Evolutionary conservation across 805 yeast genomes (phyloP), one percentile per base, ranked within the genome.

Genomic region (Teunomyces funiuensis): DNA sequence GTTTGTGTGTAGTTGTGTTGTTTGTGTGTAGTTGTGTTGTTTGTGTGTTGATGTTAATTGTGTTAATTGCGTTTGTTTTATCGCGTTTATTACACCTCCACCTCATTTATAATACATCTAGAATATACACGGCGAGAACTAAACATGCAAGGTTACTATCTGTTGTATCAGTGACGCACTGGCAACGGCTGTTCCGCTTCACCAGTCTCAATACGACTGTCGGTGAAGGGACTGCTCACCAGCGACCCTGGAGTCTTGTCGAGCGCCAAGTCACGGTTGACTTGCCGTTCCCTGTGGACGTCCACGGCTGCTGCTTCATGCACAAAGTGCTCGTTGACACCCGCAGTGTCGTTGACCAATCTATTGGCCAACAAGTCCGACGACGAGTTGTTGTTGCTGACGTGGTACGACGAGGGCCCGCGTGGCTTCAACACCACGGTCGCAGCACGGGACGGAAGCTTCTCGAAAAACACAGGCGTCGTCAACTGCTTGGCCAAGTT

Each of bases 401-500:
- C 19, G 7, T 33, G 36, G n/a, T 28, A 29, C 16, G 42, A 17
- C 13, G 38, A 8, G 2, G 19, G 27, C 23, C 30, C 33, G 14
- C 55, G 42, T 9, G 50, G 54, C 40, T 52, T 54, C 45, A 47
- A 45, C 17, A 37, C 42, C 25, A 58, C 53, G 19, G 64, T 57
- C 22, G 59, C 52, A 13, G 63, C 61, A 20, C 66, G 54, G 11
- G 67, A 54, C 11, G 73, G 75, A 39, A 65, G 49, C 45, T 67
- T 69, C 37, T 65, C 73, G 40, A 65, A 65, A 36, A 65, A 59
- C 7, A 50, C 52, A 17, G 69, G 73, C 27, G 49, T 47, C 20
- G 65, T 55, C 17, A 70, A 54, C 46, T 67, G 73, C 42, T 65
- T 66, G 33, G 74, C 74, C 53, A 69, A 59, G 36, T 51, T 63